Evolutionary conservation across 306 rosid genomes (phyloP).

Genomic region (Rosa chinensis): DNA sequence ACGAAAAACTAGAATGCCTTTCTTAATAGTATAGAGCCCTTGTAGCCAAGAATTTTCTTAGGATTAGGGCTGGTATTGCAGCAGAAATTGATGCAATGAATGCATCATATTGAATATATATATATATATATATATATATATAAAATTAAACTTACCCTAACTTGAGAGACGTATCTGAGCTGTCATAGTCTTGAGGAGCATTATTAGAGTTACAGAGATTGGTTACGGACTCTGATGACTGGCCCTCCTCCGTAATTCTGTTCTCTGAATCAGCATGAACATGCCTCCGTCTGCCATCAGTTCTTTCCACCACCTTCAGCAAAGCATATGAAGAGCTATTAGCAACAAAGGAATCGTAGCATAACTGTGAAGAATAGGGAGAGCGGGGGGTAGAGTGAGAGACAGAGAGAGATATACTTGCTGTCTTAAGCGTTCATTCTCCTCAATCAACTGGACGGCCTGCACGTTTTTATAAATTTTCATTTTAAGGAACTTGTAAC

Average conservation of each 20-base stretch:
- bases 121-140: not conserved
- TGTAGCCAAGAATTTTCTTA: not conserved
- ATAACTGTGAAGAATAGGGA: not conserved
- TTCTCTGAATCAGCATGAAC: conserved; percentile 48
- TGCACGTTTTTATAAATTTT: conserved; percentile 27
- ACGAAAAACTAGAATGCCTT: not conserved
- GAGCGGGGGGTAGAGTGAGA: not conserved
- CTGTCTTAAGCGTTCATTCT: conserved; percentile 65
- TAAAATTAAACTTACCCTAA: conserved; percentile 58
- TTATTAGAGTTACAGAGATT: conserved; percentile 53
- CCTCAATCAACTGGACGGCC: conserved; percentile 69
- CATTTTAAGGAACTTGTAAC: not conserved
- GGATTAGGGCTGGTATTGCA: not conserved
- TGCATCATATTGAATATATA: not conserved
- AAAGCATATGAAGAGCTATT: conserved; percentile 9
- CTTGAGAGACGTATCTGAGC: conserved; percentile 82
- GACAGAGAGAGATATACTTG: conserved; percentile 39
- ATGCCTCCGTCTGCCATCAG: conserved; percentile 23
- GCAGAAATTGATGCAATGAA: not conserved
- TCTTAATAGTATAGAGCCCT: not conserved
- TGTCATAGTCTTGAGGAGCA: conserved; percentile 68
- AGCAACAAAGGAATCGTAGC: not conserved
- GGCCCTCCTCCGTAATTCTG: conserved; percentile 62
- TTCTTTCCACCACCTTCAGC: conserved; percentile 42
- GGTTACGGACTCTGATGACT: conserved; percentile 81